Conservation (phyloP, 805 yeast genomes). For the Yarrowia phangngaensis region DNA sequence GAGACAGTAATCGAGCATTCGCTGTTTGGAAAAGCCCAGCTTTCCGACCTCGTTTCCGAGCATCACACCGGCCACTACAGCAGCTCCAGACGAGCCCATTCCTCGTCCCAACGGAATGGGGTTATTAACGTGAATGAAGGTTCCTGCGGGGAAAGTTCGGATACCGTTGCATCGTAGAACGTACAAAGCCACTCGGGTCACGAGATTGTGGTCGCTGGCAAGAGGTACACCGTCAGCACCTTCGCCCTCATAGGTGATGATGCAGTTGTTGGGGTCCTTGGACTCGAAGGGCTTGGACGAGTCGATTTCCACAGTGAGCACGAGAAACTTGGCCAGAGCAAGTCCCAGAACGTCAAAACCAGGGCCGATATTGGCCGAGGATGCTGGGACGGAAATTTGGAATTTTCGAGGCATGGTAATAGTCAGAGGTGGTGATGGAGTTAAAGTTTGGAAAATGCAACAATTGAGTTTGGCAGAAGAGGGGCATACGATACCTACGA, state of each 20-base stretch:
- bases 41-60: slow-evolving; percentile 82
- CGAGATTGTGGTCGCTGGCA: slow-evolving; percentile 70
- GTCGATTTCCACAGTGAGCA: slow-evolving; percentile 65
- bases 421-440: too few relatives aligned
- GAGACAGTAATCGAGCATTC: slow-evolving; percentile 89
- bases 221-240: slow-evolving; percentile 81
- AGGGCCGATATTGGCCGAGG: slow-evolving; percentile 97
- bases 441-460: too few relatives aligned
- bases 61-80: slow-evolving; percentile 94
- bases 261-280: slow-evolving; percentile 68
- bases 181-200: slow-evolving; percentile 89
- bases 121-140: slow-evolving; percentile 72
- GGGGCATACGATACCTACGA: too few relatives aligned
- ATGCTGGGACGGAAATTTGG: slow-evolving; percentile 80
- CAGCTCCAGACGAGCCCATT: slow-evolving; percentile 95
- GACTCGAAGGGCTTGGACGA: slow-evolving; percentile 32
- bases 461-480: too few relatives aligned
- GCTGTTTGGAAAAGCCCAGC: slow-evolving; percentile 64
- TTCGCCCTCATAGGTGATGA: slow-evolving; percentile 65
- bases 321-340: slow-evolving; percentile 72
- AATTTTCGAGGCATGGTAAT: slow-evolving; percentile 51
- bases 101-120: slow-evolving; percentile 98
- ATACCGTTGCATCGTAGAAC: slow-evolving; percentile 81
- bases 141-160: slow-evolving; percentile 75
- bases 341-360: slow-evolving; percentile 97